Evolutionary conservation across 176 grass and related monocot genomes (phyloP), one percentile per base, ranked within the genome.

Genomic region (Neostapfia colusana): DNA sequence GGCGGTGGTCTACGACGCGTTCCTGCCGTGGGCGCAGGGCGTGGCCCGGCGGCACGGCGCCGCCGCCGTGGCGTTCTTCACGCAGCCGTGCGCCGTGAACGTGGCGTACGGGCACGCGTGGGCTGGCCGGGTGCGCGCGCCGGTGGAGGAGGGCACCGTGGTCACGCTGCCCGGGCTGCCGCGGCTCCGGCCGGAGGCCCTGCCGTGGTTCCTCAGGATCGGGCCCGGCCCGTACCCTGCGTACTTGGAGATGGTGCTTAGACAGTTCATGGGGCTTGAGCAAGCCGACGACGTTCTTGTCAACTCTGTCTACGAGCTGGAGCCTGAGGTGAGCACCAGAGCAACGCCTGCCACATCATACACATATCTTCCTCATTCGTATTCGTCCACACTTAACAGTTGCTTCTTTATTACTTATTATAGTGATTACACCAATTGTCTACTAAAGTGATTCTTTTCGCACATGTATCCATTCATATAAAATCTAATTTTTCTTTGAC

Each of bases 281-380:
- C 39, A 79, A 0, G 84, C 64, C 20, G 91, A 91, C 44, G 81
- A 87, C 36, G 88, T 97, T 13, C 74, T 97, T 0, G 80, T 97
- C 57, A 97, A 97, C 34, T 93, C 91, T 2, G 75, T 90, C 84
- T 85, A 86, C 39, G 95, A 93, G 72, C 84, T 93, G 5, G 94
- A 97, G 36, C 76, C 88, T 3, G 41, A 91, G 87, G 89, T 92
- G 59, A 82, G 43, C 53, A 56, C 21, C n/a, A n/a, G n/a, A n/a
- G n/a, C n/a, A n/a, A n/a, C n/a, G n/a, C n/a, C n/a, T n/a, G n/a
- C n/a, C n/a, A n/a, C n/a, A n/a, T n/a, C n/a, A n/a, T n/a, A n/a
- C n/a, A n/a, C n/a, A n/a, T n/a, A n/a, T n/a, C n/a, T n/a, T n/a
- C n/a, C n/a, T n/a, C n/a, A n/a, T n/a, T n/a, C n/a, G n/a, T n/a